Conservation (phyloP, 441 rosid species). For the Pelargonium citronellum region DNA sequence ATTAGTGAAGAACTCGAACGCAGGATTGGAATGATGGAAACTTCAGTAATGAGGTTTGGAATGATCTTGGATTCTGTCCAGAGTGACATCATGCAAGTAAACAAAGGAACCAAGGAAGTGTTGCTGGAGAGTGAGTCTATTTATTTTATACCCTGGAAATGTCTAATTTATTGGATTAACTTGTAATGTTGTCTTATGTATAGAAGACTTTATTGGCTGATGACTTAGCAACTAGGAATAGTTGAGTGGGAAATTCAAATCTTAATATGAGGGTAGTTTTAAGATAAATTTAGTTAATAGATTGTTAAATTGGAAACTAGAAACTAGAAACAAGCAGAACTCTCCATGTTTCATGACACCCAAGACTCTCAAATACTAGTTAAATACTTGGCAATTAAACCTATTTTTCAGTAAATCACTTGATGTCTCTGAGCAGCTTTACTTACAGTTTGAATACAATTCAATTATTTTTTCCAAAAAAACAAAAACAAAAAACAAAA, state of each 20-base stretch:
- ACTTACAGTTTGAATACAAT: background rate
- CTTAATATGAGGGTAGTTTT: background rate
- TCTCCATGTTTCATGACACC: background rate
- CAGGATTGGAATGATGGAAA: conserved; percentile 62
- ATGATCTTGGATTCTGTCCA: conserved; percentile 77
- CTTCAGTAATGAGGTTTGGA: conserved; percentile 66
- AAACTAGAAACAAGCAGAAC: background rate
- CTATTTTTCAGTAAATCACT: background rate
- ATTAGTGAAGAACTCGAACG: conserved; percentile 63
- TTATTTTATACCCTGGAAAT: conserved; percentile 13
- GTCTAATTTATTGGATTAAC: background rate
- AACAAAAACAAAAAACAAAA: too few species aligned
- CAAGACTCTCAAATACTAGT: background rate
- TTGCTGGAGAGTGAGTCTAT: conserved; percentile 55
- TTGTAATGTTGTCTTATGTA: background rate
- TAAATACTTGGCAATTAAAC: background rate
- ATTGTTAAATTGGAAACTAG: conserved; percentile 1
- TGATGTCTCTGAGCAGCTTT: background rate
- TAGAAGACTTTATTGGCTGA: background rate
- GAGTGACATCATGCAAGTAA: conserved; percentile 75
- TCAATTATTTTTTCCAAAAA: background rate
- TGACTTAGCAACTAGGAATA: conserved; percentile 14
- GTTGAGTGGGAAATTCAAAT: background rate
- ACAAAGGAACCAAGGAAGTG: conserved; percentile 70
- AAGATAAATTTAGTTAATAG: background rate